Evolutionary conservation across 495 filamentous ascomycete species (phyloP).

Genomic region (Haplographium delicatum): DNA sequence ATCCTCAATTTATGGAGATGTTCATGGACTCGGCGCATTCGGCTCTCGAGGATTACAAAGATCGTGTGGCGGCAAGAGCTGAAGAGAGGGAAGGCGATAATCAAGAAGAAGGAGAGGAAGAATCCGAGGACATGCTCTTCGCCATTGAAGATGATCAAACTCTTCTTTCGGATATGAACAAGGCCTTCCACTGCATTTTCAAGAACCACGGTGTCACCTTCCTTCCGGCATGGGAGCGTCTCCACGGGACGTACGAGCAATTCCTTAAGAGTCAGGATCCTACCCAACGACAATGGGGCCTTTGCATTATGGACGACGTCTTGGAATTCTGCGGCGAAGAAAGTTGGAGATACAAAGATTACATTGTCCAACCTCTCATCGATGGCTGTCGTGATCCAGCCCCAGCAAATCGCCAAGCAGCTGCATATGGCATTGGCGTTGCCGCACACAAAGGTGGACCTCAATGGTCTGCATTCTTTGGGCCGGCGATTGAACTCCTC

Average conservation of each 20-base stretch:
- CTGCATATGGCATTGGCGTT: constrained; percentile 92
- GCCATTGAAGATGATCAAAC: constrained; percentile 98
- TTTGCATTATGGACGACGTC: constrained; percentile 98
- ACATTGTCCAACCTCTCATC: constrained; percentile 81
- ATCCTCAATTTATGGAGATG: constrained; percentile 66
- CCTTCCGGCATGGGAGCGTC: constrained; percentile 78
- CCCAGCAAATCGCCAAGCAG: constrained; percentile 92
- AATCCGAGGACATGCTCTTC: constrained; percentile 72
- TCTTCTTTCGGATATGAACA: constrained; percentile 98
- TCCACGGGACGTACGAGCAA: constrained; percentile 75
- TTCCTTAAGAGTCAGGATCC: constrained; percentile 82
- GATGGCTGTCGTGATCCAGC: constrained; percentile 76
- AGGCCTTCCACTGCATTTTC: constrained; percentile 98
- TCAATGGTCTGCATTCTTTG: constrained; percentile 78
- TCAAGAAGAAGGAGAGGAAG: constrained; percentile 79
- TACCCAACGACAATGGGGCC: constrained; percentile 94
- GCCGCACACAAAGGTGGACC: constrained; percentile 88
- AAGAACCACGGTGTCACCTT: constrained; percentile 86
- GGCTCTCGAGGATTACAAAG: constrained; percentile 86
- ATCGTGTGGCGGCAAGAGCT: constrained; percentile 69
- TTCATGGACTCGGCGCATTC: constrained; percentile 83
- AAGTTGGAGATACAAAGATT: constrained; percentile 72
- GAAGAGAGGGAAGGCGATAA: constrained; percentile 68
- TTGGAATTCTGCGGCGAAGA: constrained; percentile 91
- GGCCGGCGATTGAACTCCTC: constrained; percentile 68